These are phyloP conservation scores for Cajanus cajan DNA, from an alignment of 306 rosid genomes.

Conservation along the genomic window DNA sequence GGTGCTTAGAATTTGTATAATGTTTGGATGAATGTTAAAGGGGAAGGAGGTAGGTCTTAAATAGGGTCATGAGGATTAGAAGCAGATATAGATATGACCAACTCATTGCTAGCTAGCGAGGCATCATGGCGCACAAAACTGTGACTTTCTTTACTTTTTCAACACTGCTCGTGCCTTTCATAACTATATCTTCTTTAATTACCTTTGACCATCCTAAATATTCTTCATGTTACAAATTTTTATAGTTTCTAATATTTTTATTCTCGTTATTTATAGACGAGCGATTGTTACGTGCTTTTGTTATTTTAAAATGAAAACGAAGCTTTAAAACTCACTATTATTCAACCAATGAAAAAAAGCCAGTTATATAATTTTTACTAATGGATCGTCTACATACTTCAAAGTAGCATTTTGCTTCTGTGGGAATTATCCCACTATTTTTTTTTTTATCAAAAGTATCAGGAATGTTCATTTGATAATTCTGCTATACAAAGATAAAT, in stretches of 20 bases:
- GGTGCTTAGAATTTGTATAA: neutral
- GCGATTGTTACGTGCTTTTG: neutral
- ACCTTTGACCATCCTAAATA: slow-evolving; percentile 1
- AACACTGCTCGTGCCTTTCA: slow-evolving; percentile 49
- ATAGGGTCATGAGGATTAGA: slow-evolving; percentile 52
- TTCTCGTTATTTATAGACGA: neutral
- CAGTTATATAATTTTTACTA: neutral
- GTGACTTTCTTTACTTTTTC: slow-evolving; percentile 43
- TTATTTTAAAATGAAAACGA: neutral
- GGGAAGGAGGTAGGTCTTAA: slow-evolving; percentile 40
- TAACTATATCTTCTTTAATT: slow-evolving; percentile 35
- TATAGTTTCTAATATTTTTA: neutral
- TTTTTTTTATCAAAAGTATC: neutral
- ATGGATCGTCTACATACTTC: neutral
- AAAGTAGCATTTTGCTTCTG: neutral
- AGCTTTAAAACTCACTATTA: neutral
- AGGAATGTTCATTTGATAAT: neutral
- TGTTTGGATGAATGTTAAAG: slow-evolving; percentile 6
- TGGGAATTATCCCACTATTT: neutral
- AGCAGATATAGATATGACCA: slow-evolving; percentile 42
- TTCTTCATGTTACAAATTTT: neutral
- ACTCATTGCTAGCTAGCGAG: slow-evolving; percentile 52
- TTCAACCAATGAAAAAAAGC: neutral
- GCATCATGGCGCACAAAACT: slow-evolving; percentile 30
- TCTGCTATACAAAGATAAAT: neutral